These are phyloP conservation scores for Phoma sp. DNA, from an alignment of 2,329 filamentous ascomycete species.

Conservation along the genomic window DNA sequence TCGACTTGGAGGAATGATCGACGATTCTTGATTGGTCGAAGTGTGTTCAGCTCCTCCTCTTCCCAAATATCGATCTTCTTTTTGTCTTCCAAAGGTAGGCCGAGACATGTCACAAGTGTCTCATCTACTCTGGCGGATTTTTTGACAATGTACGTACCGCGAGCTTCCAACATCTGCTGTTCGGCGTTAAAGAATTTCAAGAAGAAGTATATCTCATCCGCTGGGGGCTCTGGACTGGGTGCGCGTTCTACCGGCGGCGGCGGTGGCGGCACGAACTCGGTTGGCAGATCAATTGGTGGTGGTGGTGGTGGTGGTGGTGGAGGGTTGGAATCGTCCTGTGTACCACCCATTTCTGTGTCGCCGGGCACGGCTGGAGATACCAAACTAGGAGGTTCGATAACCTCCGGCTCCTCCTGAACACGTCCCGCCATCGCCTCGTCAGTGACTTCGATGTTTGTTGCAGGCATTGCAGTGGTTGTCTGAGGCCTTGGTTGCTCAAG, in stretches of 20 bases:
- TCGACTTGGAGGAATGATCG: constrained; percentile 45
- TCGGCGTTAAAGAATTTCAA: constrained; percentile 50
- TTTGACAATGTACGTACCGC: constrained; percentile 42
- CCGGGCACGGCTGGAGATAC: constrained; percentile 29
- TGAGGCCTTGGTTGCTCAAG: constrained; percentile 11
- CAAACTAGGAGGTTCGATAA: constrained; percentile 2
- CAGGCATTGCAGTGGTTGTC: constrained; percentile 1
- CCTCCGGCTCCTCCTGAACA: constrained; percentile 3
- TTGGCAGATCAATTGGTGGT: constrained; percentile 27
- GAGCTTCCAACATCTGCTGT: constrained; percentile 42
- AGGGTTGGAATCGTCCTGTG: constrained; percentile 42
- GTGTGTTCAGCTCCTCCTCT: constrained; percentile 48
- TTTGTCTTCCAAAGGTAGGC: constrained; percentile 41
- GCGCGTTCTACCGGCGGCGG: constrained; percentile 27
- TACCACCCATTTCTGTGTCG: constrained; percentile 49
- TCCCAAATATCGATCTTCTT: constrained; percentile 60
- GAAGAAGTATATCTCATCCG: constrained; percentile 52
- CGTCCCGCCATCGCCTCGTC: constrained; percentile 39
- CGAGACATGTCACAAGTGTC: constrained; percentile 40
- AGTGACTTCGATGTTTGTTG: constrained; percentile 4
- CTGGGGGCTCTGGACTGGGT: constrained; percentile 31
- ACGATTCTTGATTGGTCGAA: constrained; percentile 38
- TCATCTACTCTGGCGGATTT: constrained; percentile 45
- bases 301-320: constrained; percentile 33
- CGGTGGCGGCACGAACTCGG: constrained; percentile 25